phyloP scores from a whole-genome alignment of 139 green algal genomes.

The Chlorella vulgaris region DNA sequence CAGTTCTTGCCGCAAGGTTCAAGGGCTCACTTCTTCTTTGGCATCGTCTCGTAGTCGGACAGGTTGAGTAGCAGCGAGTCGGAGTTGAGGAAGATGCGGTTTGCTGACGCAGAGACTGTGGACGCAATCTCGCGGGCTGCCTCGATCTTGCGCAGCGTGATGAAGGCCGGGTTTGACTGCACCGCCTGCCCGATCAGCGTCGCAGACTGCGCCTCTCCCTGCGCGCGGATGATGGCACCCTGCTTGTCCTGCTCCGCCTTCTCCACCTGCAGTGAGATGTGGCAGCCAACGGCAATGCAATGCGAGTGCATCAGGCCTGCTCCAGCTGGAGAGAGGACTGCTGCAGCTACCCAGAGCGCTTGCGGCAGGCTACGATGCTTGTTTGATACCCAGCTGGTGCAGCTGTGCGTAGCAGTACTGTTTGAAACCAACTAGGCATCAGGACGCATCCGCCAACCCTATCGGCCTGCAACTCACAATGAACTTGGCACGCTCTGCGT shows the following conservation, averaged over 20 bases:
- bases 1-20: no score
- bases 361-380: no score
- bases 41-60: slow-evolving; percentile 7
- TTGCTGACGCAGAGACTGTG: slow-evolving; percentile 82
- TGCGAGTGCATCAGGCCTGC: neutral
- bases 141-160: slow-evolving; percentile 95
- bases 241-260: slow-evolving; percentile 98
- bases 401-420: no score
- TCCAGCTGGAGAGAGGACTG: no score
- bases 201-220: slow-evolving; percentile 91
- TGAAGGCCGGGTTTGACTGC: slow-evolving; percentile 83
- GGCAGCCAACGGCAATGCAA: neutral
- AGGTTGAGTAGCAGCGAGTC: slow-evolving; percentile 95
- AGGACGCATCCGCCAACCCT: neutral
- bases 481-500: slow-evolving; percentile 97
- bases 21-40: slow-evolving; percentile 13
- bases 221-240: slow-evolving; percentile 87
- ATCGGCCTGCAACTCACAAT: slow-evolving; percentile 61
- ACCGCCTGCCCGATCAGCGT: slow-evolving; percentile 95
- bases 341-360: no score
- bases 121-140: slow-evolving; percentile 91
- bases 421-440: neutral
- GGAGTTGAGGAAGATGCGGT: slow-evolving; percentile 92
- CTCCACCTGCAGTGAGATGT: slow-evolving; percentile 70
- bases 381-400: no score